Evolutionary conservation across 2,329 filamentous ascomycete genomes (phyloP), one percentile per base, ranked within the genome.

Genomic region (Botryosphaeria agaves): DNA sequence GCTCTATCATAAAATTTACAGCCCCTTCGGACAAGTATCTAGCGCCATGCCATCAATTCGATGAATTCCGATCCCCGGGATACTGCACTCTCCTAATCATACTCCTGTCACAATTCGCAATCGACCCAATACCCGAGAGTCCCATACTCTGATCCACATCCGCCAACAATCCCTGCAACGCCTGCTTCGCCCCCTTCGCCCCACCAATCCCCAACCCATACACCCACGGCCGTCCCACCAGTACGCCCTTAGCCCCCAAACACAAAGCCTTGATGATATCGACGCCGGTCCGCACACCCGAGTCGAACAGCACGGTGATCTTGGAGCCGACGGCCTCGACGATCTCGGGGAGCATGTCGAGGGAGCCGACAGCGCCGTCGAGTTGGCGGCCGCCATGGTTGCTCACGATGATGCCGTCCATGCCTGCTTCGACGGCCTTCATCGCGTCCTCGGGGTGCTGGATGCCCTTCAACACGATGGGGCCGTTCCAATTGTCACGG

Each of bases 391-490:
- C 61, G n/a, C 64, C 62, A 43, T 68, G 63, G 35, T 68, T 69
- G 11, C 53, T 59, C 7, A 67, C 56, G 9, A 66, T 50, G 31
- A 68, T 63, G 0, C 62, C 64, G 25, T 62, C 51, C 17, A 60
- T 56, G 5, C 59, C 62, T 18, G 48, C 41, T 20, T 65, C 47
- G 5, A 55, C 47, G 2, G 57, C 58, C 33, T 53, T 49, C 30
- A 43, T 47, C 9, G 63, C 63, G 41, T 69, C 64, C 1, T 52
- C 58, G 2, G 61, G 53, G 26, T 56, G 59, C 40, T 66, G 61
- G 32, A 63, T 68, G 0, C 70, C 72, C 47, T 76, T 76, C 20
- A 71, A 56, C 36, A 70, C 63, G 31, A 82, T 68, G 0, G 72
- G 69, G 0, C 72, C 72, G 35, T 69, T 59, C 69, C 73, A 79